phyloP scores from a whole-genome alignment of 2,329 filamentous ascomycete genomes.

The Aphanoascus verrucosus region DNA sequence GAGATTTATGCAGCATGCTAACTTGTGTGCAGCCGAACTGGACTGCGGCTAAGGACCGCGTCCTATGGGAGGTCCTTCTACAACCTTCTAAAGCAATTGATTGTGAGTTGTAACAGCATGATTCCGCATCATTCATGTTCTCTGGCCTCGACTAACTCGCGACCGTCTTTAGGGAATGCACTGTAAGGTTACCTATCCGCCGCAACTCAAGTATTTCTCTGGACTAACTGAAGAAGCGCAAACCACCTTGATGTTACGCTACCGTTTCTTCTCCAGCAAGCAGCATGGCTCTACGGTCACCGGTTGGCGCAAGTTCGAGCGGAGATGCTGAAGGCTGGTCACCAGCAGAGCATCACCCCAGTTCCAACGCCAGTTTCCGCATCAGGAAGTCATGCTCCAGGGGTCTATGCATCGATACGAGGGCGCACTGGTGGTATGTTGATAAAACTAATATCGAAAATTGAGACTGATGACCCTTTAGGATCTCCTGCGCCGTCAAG shows the following conservation, averaged over 20 bases:
- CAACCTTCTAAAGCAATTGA: slow-evolving; percentile 71
- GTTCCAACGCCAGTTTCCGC: slow-evolving; percentile 36
- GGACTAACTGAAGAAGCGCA: slow-evolving; percentile 42
- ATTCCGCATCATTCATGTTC: not conserved
- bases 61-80: slow-evolving; percentile 81
- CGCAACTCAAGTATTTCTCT: not conserved
- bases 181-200: slow-evolving; percentile 43
- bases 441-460: slow-evolving; percentile 4
- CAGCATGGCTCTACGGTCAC: slow-evolving; percentile 83
- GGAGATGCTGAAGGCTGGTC: slow-evolving; percentile 62
- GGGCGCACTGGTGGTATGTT: slow-evolving; percentile 25
- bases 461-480: slow-evolving; percentile 15
- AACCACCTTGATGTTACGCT: slow-evolving; percentile 72
- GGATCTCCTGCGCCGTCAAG: slow-evolving; percentile 33
- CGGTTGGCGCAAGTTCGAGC: slow-evolving; percentile 82
- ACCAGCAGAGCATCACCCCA: slow-evolving; percentile 32
- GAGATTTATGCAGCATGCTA: not conserved
- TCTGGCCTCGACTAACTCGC: slow-evolving; percentile 10
- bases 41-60: slow-evolving; percentile 76
- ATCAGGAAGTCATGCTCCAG: slow-evolving; percentile 33
- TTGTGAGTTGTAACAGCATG: slow-evolving; percentile 45
- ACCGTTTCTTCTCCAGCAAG: slow-evolving; percentile 82
- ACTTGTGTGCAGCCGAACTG: slow-evolving; percentile 58
- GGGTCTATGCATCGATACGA: slow-evolving; percentile 27
- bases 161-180: slow-evolving; percentile 53